Percentiles rank a stretch among this genome's conserved stretches.
phyloP scores from a whole-genome alignment of 2,329 filamentous ascomycete species.

The Dothistroma pini region DNA sequence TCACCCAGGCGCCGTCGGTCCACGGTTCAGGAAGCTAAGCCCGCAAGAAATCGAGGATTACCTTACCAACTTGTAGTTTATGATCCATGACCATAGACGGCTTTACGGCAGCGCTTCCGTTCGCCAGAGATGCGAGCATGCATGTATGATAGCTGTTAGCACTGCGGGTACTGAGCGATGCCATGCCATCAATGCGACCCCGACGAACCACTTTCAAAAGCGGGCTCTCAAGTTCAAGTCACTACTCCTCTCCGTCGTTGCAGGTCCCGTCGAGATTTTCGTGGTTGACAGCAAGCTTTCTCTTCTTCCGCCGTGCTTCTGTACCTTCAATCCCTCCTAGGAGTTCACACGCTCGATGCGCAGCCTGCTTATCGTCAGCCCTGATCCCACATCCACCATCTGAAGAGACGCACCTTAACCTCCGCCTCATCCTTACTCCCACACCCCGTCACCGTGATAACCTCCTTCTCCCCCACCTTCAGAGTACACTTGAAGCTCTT shows the following conservation, averaged over 20 bases:
- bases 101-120: neutral
- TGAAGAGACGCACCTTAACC: constrained; percentile 26
- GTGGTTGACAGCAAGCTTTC: constrained; percentile 3
- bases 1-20: constrained; percentile 65
- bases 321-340: neutral
- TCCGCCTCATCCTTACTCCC: constrained; percentile 37
- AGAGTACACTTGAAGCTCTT: constrained; percentile 34
- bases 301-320: constrained; percentile 1
- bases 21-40: constrained; percentile 88
- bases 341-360: constrained; percentile 4
- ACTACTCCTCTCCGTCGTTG: neutral
- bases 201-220: neutral
- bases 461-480: constrained; percentile 33
- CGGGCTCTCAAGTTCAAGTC: neutral
- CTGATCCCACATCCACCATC: neutral
- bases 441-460: constrained; percentile 35
- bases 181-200: neutral
- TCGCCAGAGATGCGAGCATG: neutral
- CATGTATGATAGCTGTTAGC: constrained; percentile 10
- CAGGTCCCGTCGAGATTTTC: neutral
- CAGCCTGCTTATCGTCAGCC: constrained; percentile 23
- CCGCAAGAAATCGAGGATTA: constrained; percentile 99
- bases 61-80: constrained; percentile 84
- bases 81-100: constrained; percentile 2
- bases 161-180: neutral